Conservation (phyloP, 164 flowering plant genomes). For the Hamamelis virginiana region DNA sequence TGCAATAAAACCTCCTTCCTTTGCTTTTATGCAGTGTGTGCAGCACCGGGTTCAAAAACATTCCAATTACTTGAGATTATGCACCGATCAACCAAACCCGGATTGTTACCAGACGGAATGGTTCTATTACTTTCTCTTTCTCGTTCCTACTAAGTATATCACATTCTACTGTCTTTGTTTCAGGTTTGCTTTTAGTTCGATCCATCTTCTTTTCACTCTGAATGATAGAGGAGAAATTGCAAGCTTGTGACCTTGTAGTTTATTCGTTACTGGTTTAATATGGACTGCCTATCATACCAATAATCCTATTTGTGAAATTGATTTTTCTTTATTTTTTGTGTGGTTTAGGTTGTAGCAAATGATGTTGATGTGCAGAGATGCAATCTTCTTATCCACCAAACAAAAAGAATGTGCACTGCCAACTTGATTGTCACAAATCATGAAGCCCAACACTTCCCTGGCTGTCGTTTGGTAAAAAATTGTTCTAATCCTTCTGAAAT, state of each 20-base stretch:
- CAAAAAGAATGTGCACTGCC: conserved; percentile 97
- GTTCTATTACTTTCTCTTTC: conserved; percentile 30
- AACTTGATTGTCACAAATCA: conserved; percentile 95
- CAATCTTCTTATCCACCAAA: conserved; percentile 97
- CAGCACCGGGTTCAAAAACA: conserved; percentile 99
- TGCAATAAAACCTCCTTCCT: conserved; percentile 3
- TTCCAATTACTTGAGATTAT: conserved; percentile 96
- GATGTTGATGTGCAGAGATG: conserved; percentile 94
- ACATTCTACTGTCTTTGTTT: not conserved
- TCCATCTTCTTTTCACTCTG: not conserved
- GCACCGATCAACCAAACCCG: conserved; percentile 60
- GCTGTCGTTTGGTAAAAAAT: conserved; percentile 56
- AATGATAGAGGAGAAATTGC: not conserved
- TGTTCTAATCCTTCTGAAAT: conserved; percentile 22
- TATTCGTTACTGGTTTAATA: not conserved
- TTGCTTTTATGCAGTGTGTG: conserved; percentile 80
- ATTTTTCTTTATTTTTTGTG: conserved; percentile 14
- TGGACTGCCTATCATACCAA: not conserved
- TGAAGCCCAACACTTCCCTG: conserved; percentile 97
- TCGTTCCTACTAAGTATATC: not conserved
- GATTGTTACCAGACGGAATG: conserved; percentile 84
- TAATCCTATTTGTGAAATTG: not conserved
- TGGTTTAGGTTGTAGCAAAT: conserved; percentile 81
- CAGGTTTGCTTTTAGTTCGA: not conserved
- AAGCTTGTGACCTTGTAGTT: not conserved